Conservation (phyloP, 2,329 filamentous ascomycete species). For the Aspergillus tanneri region DNA sequence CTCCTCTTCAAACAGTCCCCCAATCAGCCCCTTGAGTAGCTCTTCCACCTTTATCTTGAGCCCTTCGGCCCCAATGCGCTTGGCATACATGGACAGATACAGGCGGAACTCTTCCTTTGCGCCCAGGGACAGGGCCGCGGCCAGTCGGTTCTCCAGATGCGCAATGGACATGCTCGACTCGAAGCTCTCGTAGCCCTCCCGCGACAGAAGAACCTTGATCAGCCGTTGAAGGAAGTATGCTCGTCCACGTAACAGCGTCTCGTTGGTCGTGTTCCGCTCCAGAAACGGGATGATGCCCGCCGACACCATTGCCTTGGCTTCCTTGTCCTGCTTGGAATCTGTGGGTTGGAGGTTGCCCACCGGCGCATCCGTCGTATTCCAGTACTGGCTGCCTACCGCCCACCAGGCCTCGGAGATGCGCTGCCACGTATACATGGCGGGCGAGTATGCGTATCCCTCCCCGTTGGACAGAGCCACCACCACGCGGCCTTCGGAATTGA, state of each 20-base stretch:
- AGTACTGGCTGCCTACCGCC: conserved; percentile 96
- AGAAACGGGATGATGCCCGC: conserved; percentile 90
- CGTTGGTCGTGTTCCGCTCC: conserved; percentile 90
- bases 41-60: conserved; percentile 88
- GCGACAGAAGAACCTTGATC: conserved; percentile 82
- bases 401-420: conserved; percentile 96
- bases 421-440: conserved; percentile 87
- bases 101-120: conserved; percentile 90
- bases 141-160: conserved; percentile 91
- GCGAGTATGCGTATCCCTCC: conserved; percentile 87
- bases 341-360: conserved; percentile 76
- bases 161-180: conserved; percentile 90
- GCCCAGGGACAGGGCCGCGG: conserved; percentile 79
- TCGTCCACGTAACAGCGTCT: conserved; percentile 85
- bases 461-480: conserved; percentile 92
- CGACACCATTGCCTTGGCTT: conserved; percentile 63
- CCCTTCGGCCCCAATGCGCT: conserved; percentile 87
- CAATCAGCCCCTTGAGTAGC: conserved; percentile 76
- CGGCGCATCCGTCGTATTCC: conserved; percentile 94
- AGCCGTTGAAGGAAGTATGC: conserved; percentile 89
- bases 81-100: conserved; percentile 98
- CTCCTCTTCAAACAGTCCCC: conserved; percentile 63
- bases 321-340: conserved; percentile 59
- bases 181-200: conserved; percentile 88
- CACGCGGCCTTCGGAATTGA: conserved; percentile 83